A percentile compares a stretch with the other conserved stretches of the same genome.
Evolutionary conservation across 805 yeast species (phyloP).

Genomic region (Scheffersomyces amazonensis): DNA sequence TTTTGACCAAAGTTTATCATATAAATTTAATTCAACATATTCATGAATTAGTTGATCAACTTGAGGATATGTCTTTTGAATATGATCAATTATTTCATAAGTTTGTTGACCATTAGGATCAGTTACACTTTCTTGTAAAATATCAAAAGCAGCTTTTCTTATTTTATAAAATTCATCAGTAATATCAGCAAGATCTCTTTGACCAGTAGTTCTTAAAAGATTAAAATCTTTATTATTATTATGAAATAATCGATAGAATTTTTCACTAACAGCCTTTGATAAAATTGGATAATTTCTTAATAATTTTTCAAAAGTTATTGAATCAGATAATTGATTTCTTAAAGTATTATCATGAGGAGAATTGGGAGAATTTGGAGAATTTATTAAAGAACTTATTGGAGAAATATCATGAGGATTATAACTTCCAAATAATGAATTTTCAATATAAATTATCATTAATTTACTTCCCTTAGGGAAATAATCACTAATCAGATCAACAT

Average conservation of each 20-base stretch:
- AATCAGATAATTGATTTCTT: conserved; percentile 1
- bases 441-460: conserved; percentile 58
- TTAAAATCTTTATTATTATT: conserved; percentile 35
- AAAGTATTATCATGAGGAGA: not conserved
- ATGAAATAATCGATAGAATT: conserved; percentile 37
- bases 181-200: conserved; percentile 23
- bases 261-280: conserved; percentile 37
- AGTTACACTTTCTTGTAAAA: conserved; percentile 37
- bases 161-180: conserved; percentile 29
- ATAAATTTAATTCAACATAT: conserved; percentile 69
- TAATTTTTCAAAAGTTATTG: conserved; percentile 33
- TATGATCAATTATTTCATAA: conserved; percentile 25
- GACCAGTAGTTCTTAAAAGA: conserved; percentile 25
- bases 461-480: conserved; percentile 56
- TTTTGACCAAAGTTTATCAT: conserved; percentile 63
- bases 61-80: conserved; percentile 31
- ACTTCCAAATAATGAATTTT: conserved; percentile 52
- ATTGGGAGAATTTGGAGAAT: not conserved
- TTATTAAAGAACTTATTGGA: too few species aligned
- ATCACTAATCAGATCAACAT: conserved; percentile 54
- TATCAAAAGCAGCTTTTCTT: conserved; percentile 31
- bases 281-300: conserved; percentile 37
- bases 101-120: conserved; percentile 29
- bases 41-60: conserved; percentile 56
- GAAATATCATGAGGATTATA: conserved; percentile 2